Conservation (phyloP, 768 basidiomycete species). For the Daedalea quercina region DNA sequence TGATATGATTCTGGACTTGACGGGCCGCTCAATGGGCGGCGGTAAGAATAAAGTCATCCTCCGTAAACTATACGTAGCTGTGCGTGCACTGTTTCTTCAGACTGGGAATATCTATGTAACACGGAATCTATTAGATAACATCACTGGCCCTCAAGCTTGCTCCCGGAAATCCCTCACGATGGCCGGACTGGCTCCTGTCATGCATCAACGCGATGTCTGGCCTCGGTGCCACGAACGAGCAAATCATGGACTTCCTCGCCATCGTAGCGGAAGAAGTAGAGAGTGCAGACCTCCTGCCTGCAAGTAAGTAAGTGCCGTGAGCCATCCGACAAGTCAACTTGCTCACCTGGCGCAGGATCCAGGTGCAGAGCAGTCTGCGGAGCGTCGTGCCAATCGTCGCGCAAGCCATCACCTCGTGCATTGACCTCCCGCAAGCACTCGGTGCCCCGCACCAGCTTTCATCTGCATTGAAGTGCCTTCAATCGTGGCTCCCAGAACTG, state of each 20-base stretch:
- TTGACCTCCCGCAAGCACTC: constrained; percentile 32
- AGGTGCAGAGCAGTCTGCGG: constrained; percentile 57
- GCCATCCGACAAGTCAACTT: neutral
- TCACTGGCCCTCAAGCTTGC: constrained; percentile 68
- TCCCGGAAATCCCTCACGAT: constrained; percentile 47
- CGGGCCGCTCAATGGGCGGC: constrained; percentile 54
- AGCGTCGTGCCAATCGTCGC: constrained; percentile 68
- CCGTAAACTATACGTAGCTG: constrained; percentile 83
- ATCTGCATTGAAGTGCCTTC: constrained; percentile 72
- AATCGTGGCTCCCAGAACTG: constrained; percentile 75
- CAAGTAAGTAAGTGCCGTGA: constrained; percentile 54
- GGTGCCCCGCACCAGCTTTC: constrained; percentile 42
- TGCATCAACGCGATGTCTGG: constrained; percentile 57
- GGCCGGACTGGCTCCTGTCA: constrained; percentile 73
- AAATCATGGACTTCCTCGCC: constrained; percentile 67
- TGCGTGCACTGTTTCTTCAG: constrained; percentile 32
- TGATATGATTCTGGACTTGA: constrained; percentile 63
- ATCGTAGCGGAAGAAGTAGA: constrained; percentile 83
- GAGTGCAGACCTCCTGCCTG: constrained; percentile 65
- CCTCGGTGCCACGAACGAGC: constrained; percentile 50
- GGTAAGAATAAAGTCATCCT: constrained; percentile 65
- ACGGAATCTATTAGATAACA: constrained; percentile 36
- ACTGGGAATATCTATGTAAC: neutral
- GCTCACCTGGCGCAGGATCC: constrained; percentile 34
- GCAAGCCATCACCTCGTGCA: constrained; percentile 54